Conservation (phyloP, 257 asterid species). For the Solanum corneliomulleri region DNA sequence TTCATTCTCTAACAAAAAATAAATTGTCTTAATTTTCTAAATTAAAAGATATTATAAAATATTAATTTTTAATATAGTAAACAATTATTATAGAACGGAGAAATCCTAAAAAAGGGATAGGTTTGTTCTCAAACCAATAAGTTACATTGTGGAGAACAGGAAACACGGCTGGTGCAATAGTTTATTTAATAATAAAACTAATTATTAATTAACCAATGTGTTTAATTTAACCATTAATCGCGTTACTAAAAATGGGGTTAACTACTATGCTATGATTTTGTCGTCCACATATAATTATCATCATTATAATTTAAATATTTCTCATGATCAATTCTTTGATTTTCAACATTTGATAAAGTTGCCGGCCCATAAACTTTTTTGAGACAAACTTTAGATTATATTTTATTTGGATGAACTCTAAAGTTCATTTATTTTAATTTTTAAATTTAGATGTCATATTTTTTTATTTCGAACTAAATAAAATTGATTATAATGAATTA, state of each 20-base stretch:
- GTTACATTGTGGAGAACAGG: background rate
- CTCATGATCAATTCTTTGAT: background rate
- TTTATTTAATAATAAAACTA: background rate
- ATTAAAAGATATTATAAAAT: too few relatives aligned
- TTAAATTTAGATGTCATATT: background rate
- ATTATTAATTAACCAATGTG: background rate
- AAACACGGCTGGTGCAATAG: background rate
- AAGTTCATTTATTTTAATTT: background rate
- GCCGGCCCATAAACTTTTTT: background rate
- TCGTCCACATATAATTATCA: constrained; percentile 26
- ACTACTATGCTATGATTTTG: constrained; percentile 23
- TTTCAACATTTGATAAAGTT: constrained; percentile 5
- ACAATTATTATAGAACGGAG: too few relatives aligned
- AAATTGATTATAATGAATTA: background rate
- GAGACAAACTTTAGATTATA: background rate
- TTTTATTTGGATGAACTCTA: background rate
- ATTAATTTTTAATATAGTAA: too few relatives aligned
- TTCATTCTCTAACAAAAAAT: rapidly evolving
- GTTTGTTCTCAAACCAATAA: background rate
- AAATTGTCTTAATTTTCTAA: too few relatives aligned
- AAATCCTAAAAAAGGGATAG: background rate
- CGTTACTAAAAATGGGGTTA: background rate
- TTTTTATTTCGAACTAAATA: background rate
- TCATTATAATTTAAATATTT: constrained; percentile 13
- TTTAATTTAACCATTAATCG: background rate